Evolutionary conservation across 305 asterid species (phyloP), one percentile per base, ranked within the genome.

Genomic region (Fraxinus albicans): DNA sequence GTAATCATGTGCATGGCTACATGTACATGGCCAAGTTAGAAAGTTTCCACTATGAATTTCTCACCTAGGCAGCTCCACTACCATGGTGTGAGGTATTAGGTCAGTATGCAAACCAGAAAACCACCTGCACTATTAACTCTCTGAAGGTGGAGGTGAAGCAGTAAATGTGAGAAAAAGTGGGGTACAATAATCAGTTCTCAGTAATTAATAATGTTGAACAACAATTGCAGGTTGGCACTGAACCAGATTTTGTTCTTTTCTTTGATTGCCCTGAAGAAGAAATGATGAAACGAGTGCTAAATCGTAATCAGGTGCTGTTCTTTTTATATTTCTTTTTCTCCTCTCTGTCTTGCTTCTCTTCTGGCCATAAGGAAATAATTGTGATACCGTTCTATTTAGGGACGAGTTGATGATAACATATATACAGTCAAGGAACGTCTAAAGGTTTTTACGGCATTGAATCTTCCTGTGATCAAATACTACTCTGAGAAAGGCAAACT

Each of bases 181-280:
- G 7, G 6, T 23, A 63, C 72, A 23, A 23, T 63, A 63, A 23
- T 21, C 17, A 23, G 19, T 12, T 9, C 74, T 27, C 21, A 29
- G 74, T 58, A 1, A 42, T 60, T 79, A 73, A 25, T 38, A 63
- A 81, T 84, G 36, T 19, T 79, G 35, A 82, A 74, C 34, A 67
- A 77, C 73, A 40, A 81, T 35, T 90, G 90, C 92, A 93, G 98
- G 84, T 90, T 79, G 94, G 98, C 34, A 82, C 90, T 67, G 98
- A 92, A 88, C 99, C 99, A 47, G 91, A 93, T 82, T 81, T 92
- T 76, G 99, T 96, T 88, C 94, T 96, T 82, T 96, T 94, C 86
- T 90, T 96, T 84, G 97, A 96, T 81, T 96, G 99, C 83, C 96
- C 98, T 58, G 94, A 88, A 88, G 97, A 92, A 83, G 97, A 90